These are phyloP conservation scores for Fraxinus excelsior DNA, from an alignment of 257 asterid species.

Conservation along the genomic window DNA sequence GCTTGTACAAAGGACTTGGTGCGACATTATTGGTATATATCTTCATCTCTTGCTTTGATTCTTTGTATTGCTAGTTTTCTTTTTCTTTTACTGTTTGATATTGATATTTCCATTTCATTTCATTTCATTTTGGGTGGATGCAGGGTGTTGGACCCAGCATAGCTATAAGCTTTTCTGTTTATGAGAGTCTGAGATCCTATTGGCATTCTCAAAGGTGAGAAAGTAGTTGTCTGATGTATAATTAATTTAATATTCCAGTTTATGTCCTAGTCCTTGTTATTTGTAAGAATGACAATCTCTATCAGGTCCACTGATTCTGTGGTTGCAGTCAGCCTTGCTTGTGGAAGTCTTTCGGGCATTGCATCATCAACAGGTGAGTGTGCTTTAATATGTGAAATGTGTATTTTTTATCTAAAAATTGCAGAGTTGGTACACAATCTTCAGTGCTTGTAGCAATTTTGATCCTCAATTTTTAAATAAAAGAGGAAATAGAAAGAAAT, in stretches of 20 bases:
- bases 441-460: not conserved
- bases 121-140: constrained; percentile 21
- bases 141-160: constrained; percentile 97
- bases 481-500: too few species aligned
- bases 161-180: constrained; percentile 91
- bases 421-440: not conserved
- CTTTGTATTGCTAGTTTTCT: not conserved
- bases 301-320: constrained; percentile 79
- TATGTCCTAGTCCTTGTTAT: not conserved
- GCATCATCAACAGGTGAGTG: constrained; percentile 88
- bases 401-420: not conserved
- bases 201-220: constrained; percentile 69
- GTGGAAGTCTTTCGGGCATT: constrained; percentile 95
- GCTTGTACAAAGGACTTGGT: constrained; percentile 92
- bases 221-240: not conserved
- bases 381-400: constrained; percentile 9
- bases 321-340: constrained; percentile 72
- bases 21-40: constrained; percentile 81
- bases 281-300: not conserved
- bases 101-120: too few species aligned
- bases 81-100: constrained; percentile 5
- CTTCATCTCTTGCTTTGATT: not conserved
- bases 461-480: not conserved
- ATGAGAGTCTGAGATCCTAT: constrained; percentile 67
- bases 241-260: not conserved